These are phyloP conservation scores for Aspergillus conjunctus DNA, from an alignment of 495 filamentous ascomycete species.

Conservation along the genomic window DNA sequence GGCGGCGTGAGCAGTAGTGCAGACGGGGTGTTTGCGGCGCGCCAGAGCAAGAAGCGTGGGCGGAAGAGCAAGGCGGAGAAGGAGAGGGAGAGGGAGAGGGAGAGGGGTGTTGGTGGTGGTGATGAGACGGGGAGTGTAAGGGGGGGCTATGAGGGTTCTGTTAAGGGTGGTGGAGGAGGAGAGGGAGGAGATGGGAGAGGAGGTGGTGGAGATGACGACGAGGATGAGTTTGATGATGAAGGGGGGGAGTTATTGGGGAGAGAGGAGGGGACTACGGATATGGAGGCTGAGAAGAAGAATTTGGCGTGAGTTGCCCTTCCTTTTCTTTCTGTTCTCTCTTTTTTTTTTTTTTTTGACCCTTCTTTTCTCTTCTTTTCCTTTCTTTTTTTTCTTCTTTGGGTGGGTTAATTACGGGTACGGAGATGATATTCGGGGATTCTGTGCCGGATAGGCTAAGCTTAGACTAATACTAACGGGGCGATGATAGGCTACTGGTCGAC, in stretches of 20 bases:
- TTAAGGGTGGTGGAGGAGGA: conserved; percentile 46
- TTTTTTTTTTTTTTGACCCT: too few species aligned
- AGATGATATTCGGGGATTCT: conserved; percentile 1
- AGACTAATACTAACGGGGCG: not conserved
- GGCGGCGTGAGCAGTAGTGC: conserved; percentile 57
- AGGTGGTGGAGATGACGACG: conserved; percentile 57
- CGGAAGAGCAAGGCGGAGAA: conserved; percentile 64
- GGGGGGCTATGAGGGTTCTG: conserved; percentile 44
- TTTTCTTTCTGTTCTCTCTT: not conserved
- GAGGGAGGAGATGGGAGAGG: conserved; percentile 43
- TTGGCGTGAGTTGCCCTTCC: conserved; percentile 50
- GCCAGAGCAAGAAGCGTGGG: conserved; percentile 62
- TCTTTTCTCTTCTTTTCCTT: too few species aligned
- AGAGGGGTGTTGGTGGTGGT: conserved; percentile 40
- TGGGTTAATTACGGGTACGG: not conserved
- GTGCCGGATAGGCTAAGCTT: conserved; percentile 5
- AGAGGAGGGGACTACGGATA: conserved; percentile 61
- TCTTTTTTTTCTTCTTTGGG: too few species aligned
- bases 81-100: conserved; percentile 51
- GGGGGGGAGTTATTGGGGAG: conserved; percentile 64
- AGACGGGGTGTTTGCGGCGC: conserved; percentile 43
- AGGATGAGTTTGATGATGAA: conserved; percentile 66
- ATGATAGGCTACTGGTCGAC: conserved; percentile 61
- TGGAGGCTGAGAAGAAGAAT: conserved; percentile 71
- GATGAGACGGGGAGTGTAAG: conserved; percentile 17